Base-by-base conservation (phyloP, 805 yeast genomes). In the Tetrapisispora namnaoensis region DNA sequence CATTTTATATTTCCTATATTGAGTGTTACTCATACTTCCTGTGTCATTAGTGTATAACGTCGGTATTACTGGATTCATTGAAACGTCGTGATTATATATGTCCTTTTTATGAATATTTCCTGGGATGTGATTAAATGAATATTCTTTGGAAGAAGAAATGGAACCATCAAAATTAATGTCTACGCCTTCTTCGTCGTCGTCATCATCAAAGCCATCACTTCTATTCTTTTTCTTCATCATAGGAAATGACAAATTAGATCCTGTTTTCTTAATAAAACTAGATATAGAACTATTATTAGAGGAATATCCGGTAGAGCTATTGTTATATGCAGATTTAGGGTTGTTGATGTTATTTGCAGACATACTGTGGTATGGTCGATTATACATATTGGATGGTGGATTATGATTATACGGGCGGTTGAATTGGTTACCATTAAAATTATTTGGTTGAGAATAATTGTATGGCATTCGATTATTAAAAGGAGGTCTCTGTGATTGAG, bases 1-100 rank as follows among this genome's bases (percentile, higher is more conserved):
- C 44, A 81, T 80, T 74, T 80, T 73, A 54, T 76, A 82, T 55
- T 83, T 84, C 55, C 95, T 70, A 62, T 85, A 84, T 53, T 81
- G 81, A 7, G 78, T 70, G 55, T 77, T 81, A 46, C 73, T 73
- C 54, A 70, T 58, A 42, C 65, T 69, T 24, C 34, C 35, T 27
- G 4, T 14, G 2, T 27, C 21, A 8, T 40, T 27, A 0, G 39
- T 41, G 6, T 77, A 70, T 4, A 84, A 47, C 0, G 87, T 83
- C 6, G 95, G 95, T 38, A 85, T 84, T 53, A 82, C 78, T 10
- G 93, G 90, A 0, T 87, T 74, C 0, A 89, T 74, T 53, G 82
- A 87, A 46, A 72, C 68, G 20, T 74, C 69, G 30, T 55, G 50
- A 4, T 82, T 82, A 59, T 81, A 82, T 30, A 60, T 60, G 27